phyloP scores from a whole-genome alignment of 192 early-diverging fungal genomes.

The Linnemannia elongata region DNA sequence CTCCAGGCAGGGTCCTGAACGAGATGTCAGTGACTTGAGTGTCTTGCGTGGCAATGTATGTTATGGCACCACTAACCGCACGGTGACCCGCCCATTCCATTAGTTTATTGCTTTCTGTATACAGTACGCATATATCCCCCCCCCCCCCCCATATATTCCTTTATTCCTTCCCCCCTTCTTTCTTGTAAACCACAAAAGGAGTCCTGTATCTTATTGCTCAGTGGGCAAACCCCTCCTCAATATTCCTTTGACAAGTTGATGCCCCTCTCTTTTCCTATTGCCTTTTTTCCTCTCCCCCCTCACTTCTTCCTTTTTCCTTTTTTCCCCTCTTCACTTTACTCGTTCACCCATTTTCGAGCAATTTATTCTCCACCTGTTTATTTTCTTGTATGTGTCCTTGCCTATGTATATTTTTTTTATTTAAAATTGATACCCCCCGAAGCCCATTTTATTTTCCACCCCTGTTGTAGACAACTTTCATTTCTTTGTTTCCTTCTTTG shows the following conservation, averaged over 20 bases:
- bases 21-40: too few species aligned
- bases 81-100: not conserved
- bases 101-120: not conserved
- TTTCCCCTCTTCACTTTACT: not conserved
- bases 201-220: not conserved
- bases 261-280: not conserved
- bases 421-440: not conserved
- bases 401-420: not conserved
- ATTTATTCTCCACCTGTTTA: not conserved
- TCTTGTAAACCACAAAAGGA: not conserved
- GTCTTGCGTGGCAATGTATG: too few species aligned
- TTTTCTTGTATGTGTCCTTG: not conserved
- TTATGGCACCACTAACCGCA: not conserved
- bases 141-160: not conserved
- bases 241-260: not conserved
- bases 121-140: too few species aligned
- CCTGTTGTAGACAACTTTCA: not conserved
- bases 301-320: not conserved
- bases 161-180: not conserved
- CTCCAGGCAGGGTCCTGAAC: too few species aligned
- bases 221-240: not conserved
- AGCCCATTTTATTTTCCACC: not conserved
- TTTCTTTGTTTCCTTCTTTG: not conserved
- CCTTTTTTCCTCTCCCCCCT: not conserved
- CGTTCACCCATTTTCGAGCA: not conserved